Conservation (phyloP, 2,329 filamentous ascomycete species). For the Aureobasidium sp. region DNA sequence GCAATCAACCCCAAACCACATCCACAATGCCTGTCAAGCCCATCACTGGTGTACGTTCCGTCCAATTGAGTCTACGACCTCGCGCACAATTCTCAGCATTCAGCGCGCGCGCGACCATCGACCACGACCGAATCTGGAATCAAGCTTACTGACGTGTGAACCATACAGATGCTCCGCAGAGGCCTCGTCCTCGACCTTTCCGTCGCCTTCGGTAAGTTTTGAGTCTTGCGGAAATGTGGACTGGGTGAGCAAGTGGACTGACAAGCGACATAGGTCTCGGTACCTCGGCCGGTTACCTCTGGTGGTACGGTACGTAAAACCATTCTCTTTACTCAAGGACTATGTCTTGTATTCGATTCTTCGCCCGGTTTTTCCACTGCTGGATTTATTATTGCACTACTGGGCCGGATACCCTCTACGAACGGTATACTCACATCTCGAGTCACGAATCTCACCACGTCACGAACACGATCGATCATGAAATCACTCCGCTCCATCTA, state of each 20-base stretch:
- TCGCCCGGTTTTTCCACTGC: background rate
- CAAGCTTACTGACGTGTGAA: slow-evolving; percentile 6
- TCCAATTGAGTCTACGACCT: background rate
- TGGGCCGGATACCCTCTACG: background rate
- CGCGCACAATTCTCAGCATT: background rate
- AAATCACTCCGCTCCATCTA: too few relatives aligned
- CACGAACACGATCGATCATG: background rate
- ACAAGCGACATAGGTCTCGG: slow-evolving; percentile 47
- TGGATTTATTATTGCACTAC: background rate
- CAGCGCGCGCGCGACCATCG: background rate
- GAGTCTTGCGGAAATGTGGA: background rate
- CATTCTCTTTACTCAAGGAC: background rate
- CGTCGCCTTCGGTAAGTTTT: slow-evolving; percentile 55
- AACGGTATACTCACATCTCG: background rate
- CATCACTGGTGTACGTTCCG: slow-evolving; percentile 43
- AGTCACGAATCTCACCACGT: background rate
- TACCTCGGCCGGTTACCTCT: slow-evolving; percentile 56
- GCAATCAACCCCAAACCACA: slow-evolving; percentile 3
- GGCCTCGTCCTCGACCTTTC: slow-evolving; percentile 60
- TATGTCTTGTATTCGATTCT: background rate
- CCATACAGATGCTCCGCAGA: slow-evolving; percentile 55
- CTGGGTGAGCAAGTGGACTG: background rate
- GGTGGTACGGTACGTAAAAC: slow-evolving; percentile 55
- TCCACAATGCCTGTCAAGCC: slow-evolving; percentile 40
- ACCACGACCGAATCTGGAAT: background rate